These are phyloP conservation scores for Fusarium oligoseptatum DNA, from an alignment of 2,329 filamentous ascomycete genomes.

Conservation along the genomic window DNA sequence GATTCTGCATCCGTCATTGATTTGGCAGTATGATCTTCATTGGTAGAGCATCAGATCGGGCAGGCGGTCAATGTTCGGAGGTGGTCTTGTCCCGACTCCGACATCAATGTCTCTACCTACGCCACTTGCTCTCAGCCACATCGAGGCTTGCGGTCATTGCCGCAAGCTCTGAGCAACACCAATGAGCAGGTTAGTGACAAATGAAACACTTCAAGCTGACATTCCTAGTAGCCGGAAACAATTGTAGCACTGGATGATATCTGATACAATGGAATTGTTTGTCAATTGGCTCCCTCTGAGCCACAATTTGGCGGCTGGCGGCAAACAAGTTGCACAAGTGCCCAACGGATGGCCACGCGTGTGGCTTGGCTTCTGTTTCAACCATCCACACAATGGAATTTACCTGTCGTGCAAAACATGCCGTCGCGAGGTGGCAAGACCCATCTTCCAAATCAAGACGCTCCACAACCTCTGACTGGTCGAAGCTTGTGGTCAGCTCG, in stretches of 20 bases:
- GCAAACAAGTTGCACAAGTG: constrained; percentile 1
- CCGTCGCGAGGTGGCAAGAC: constrained; percentile 30
- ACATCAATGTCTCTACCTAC: neutral
- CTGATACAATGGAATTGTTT: neutral
- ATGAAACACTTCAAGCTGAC: neutral
- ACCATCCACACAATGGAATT: constrained; percentile 24
- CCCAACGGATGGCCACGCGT: constrained; percentile 6
- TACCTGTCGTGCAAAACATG: constrained; percentile 5
- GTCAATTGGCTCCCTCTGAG: neutral
- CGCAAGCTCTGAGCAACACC: neutral
- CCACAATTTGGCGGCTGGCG: neutral
- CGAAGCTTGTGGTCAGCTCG: constrained; percentile 16
- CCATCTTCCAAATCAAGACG: constrained; percentile 30
- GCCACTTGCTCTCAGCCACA: constrained; percentile 6
- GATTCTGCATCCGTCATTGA: constrained; percentile 49
- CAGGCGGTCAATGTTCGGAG: constrained; percentile 43
- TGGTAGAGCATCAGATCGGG: constrained; percentile 18
- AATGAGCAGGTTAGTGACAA: neutral
- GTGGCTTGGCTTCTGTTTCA: constrained; percentile 31
- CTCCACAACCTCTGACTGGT: constrained; percentile 41
- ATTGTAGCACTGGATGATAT: neutral
- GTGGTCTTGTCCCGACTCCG: constrained; percentile 26
- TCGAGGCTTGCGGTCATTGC: neutral
- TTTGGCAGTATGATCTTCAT: constrained; percentile 44
- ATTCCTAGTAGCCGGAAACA: neutral